These are phyloP conservation scores for Leccinellum albellum DNA, from an alignment of 768 basidiomycete genomes.

Conservation along the genomic window DNA sequence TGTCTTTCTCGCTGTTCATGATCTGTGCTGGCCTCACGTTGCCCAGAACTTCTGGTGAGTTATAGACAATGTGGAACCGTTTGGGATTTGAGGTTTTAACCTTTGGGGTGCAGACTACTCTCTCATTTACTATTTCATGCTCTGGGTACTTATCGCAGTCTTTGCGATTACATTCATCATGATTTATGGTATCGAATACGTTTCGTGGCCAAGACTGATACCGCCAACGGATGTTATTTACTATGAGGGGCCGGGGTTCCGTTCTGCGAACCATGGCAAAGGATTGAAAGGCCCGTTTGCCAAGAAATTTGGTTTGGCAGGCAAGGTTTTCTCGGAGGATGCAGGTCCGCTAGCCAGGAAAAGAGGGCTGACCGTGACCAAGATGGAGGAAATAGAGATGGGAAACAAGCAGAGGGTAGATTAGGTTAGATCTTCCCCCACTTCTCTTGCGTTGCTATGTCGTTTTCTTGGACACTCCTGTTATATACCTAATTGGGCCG, in stretches of 20 bases:
- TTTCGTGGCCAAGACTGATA: slow-evolving; percentile 88
- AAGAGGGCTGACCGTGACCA: slow-evolving; percentile 31
- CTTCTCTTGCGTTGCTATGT: background rate
- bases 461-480: background rate
- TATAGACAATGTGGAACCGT: background rate
- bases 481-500: slow-evolving; percentile 6
- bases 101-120: slow-evolving; percentile 63
- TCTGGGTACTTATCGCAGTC: slow-evolving; percentile 70
- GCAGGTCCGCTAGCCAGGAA: slow-evolving; percentile 35
- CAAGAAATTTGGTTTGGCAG: slow-evolving; percentile 32
- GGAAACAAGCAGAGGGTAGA: slow-evolving; percentile 78
- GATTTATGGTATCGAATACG: slow-evolving; percentile 89
- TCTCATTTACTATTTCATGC: slow-evolving; percentile 75
- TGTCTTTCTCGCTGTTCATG: slow-evolving; percentile 83
- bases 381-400: slow-evolving; percentile 74
- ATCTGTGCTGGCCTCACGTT: slow-evolving; percentile 81
- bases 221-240: slow-evolving; percentile 76
- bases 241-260: slow-evolving; percentile 87
- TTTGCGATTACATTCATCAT: slow-evolving; percentile 69
- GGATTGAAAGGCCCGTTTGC: slow-evolving; percentile 49
- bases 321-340: slow-evolving; percentile 38
- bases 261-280: slow-evolving; percentile 71
- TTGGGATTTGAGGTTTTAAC: background rate
- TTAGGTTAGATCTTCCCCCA: slow-evolving; percentile 27
- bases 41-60: slow-evolving; percentile 82